Base-by-base conservation (phyloP, 169 alveolate species). In the Cryptosporidium baileyi region DNA sequence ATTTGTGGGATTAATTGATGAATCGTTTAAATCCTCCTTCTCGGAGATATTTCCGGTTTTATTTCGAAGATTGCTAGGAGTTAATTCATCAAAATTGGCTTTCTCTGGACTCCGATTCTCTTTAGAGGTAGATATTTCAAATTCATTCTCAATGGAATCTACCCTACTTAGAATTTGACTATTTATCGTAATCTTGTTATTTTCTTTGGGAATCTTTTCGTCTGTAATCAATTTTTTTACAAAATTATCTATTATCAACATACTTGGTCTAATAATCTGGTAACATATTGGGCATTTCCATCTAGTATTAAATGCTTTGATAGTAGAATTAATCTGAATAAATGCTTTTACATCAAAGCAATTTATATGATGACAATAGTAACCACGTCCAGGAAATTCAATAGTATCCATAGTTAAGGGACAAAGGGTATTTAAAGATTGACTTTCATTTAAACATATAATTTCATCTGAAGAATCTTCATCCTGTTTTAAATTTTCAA, bases 231-330 rank as follows among this genome's bases (percentile, higher is more conserved):
- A 62, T 30, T 81, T 80, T 59, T 90, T 90, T 28, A 94, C 94
- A 61, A 90, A 95, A 54, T 91, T 91, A 54, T 95, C 98, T 1
- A 95, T 85, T n/a, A 92, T 92, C 38, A 95, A 57, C 89, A 93
- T 94, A 44, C 80, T 82, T 19, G 98, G 98, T 60, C 96, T 91
- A 11, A 94, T 92, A 19, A 82, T 89, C 24, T 93, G 79, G n/a
- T 89, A 93, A 52, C 98, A 96, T 3, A 93, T 92, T 19, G 98
- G 98, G 82, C 98, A 96, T 65, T 90, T 91, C 98, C 98, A 96
- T 60, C 98, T 82, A 52, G 91, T 94, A 81, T 93, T 94, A 90
- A 94, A 94, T 45, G 98, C 98, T 80, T 94, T 94, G 28, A 95
- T 93, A 80, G 95, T 91, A 41, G 93, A 91, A 41, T 95, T 94